Base-by-base conservation (phyloP, 208 protist species). In the Jaenimonas drosophilae region DNA sequence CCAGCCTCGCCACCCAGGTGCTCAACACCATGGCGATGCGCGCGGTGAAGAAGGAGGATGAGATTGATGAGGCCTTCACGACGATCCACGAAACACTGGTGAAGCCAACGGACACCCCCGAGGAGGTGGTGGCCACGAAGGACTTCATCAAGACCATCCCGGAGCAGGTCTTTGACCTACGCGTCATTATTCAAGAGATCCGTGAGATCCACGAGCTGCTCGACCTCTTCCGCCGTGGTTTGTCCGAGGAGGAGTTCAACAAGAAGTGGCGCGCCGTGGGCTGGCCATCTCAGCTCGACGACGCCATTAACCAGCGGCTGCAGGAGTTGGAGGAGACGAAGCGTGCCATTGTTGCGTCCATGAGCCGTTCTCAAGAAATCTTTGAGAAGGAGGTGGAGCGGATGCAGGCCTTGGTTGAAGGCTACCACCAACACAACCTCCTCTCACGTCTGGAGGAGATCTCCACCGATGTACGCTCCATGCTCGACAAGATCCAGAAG, bases 181-280 rank as follows among this genome's bases (percentile, higher is more conserved):
- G 91, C 57, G 38, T 59, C 2, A 37, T 65, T 4, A 89, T 96
- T 47, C 54, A 65, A 21, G 79, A 91, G 51, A 75, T 76, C 14
- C 67, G 72, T 23, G 76, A 84, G 40, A 76, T 91, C 28, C 72
- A 93, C 70, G 68, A 70, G 12, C 58, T 97, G 34, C 77, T 98
- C 19, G 91, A 98, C 25, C 47, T 64, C n/a, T 97, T 97, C 55
- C 72, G 91, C 34, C 80, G 76, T 24, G 60, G 68, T 19, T 70
- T 97, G 24, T 64, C 68, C 3, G 76, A 95, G 49, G 92, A 97
- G 31, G 92, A 97, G 61, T 97, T 98, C 61, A 84, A 85, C 49
- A 77, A 71, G 54, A 91, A 95, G 52, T 98, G 93, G 93, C 55
- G 63, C 14, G 77, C 88, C 11, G 80, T 96, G 29, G 75, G 75